Evolutionary conservation across 2,329 filamentous ascomycete species (phyloP), one percentile per base, ranked within the genome.

Genomic region (Penicillium sp.): DNA sequence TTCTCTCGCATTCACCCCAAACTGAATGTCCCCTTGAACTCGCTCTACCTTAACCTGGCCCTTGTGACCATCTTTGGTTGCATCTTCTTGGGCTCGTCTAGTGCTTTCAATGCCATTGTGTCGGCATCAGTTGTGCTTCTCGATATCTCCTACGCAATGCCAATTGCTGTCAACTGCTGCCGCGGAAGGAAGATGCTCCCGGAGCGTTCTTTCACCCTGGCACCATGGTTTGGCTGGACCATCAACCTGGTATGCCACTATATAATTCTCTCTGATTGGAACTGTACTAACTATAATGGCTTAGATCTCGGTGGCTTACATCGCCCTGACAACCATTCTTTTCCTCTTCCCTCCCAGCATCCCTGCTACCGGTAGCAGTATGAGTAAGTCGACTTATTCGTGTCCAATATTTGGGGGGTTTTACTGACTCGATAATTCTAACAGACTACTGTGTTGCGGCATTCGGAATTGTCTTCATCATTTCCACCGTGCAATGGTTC

Each of bases 111-210:
- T 40, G 87, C 87, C 13, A 88, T 91, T 61, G 81, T 88, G 1
- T 85, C 86, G 0, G 83, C 87, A 0, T 88, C 86, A 0, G 88
- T 92, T 0, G 87, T 91, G 7, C 83, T 88, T 1, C 79, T 92
- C 0, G 85, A 87, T 6, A 75, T 92, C 5, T 87, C 86, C 2
- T 92, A 92, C 62, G 89, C 83, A 5, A 89, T 92, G 38, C 90
- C 89, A 0, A 83, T 90, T 44, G 78, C 82, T 0, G 85, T 92
- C 61, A 90, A 91, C 62, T 81, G 85, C 53, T 69, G 89, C 2
- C 83, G 86, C 1, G 86, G 88, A 7, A 81, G 88, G 7, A 83
- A 78, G 47, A 85, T 85, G 76, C 74, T 91, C 6, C 88, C 88
- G 0, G 78, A 82, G 2, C 76, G 86, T 39, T 66, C 81, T 0